These are phyloP conservation scores for Penicillium sp. DNA, from an alignment of 2,329 filamentous ascomycete genomes.

Conservation along the genomic window DNA sequence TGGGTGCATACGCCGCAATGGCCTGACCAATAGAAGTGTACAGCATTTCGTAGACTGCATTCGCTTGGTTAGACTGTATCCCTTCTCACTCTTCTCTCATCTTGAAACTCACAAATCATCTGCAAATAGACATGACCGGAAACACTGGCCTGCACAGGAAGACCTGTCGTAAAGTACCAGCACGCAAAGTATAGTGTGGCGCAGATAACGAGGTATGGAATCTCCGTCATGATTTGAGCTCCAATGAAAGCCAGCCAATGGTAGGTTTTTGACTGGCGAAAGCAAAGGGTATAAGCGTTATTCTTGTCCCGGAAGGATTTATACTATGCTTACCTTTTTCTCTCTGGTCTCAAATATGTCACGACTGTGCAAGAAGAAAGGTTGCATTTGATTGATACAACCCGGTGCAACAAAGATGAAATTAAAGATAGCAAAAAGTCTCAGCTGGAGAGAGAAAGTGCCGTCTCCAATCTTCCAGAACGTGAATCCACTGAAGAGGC, in stretches of 20 bases:
- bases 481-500: slow-evolving; percentile 62
- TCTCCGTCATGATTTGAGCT: slow-evolving; percentile 51
- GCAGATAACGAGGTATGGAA: slow-evolving; percentile 49
- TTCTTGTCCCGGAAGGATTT: not conserved
- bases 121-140: slow-evolving; percentile 43
- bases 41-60: slow-evolving; percentile 43
- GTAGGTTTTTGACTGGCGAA: slow-evolving; percentile 56
- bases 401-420: slow-evolving; percentile 64
- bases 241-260: slow-evolving; percentile 62
- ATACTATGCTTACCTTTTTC: slow-evolving; percentile 47
- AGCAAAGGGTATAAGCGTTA: not conserved
- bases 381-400: slow-evolving; percentile 60
- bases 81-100: not conserved
- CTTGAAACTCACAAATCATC: slow-evolving; percentile 38
- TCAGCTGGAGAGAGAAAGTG: slow-evolving; percentile 54
- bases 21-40: slow-evolving; percentile 48
- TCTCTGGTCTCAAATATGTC: slow-evolving; percentile 61
- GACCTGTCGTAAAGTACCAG: slow-evolving; percentile 62
- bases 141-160: slow-evolving; percentile 32
- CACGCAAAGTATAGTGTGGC: slow-evolving; percentile 51
- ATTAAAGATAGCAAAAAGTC: slow-evolving; percentile 63
- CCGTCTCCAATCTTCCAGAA: slow-evolving; percentile 62
- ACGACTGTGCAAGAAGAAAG: slow-evolving; percentile 58
- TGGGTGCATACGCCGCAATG: slow-evolving; percentile 64
- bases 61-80: not conserved